Evolutionary conservation across 2,329 filamentous ascomycete species (phyloP), one percentile per base, ranked within the genome.

Genomic region (Trichoderma harzianum): DNA sequence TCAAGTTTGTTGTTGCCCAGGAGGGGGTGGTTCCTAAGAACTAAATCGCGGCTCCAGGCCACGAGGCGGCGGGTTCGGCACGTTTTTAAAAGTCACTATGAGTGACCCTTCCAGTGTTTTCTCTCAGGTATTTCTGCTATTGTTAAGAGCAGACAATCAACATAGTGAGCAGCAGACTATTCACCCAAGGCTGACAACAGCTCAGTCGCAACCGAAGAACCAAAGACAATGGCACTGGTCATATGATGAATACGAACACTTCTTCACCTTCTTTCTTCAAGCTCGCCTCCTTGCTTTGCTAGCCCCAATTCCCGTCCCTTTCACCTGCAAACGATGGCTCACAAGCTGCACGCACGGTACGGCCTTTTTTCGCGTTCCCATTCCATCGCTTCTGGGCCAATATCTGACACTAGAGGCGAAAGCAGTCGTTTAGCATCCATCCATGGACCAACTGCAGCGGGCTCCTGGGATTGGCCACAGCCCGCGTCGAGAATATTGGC

Each of bases 331-430:
- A 32, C 18, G 34, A 30, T 36, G 7, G 14, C 53, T 68, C 65
- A 68, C 51, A 32, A 21, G 8, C 24, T 58, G 28, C 55, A 58
- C 14, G 18, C 43, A 53, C 61, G 34, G 43, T 16, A 53, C 28
- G 21, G 32, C 30, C 21, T 24, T 67, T 24, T 66, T 67, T 18
- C 64, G 36, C 14, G 47, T 12, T 53, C 63, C 51, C 51, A 55
- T 14, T 43, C 64, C 21, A 68, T 61, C 24, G 28, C 66, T 61
- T 51, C 66, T n/a, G 21, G 55, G 57, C 39, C 66, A 34, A 61
- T 51, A 51, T 69, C 57, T 43, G 43, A 60, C 68, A 36, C 58
- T 36, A 24, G 68, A 57, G 58, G 65, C 66, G 34, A 69, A 69
- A 43, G 53, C 66, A 61, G 26, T 60, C 26, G 24, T 34, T 34